A percentile compares a stretch with the other conserved stretches of the same genome.
phyloP scores from a whole-genome alignment of 176 grass and related monocot genomes.

The Miscanthus lutarioriparius region DNA sequence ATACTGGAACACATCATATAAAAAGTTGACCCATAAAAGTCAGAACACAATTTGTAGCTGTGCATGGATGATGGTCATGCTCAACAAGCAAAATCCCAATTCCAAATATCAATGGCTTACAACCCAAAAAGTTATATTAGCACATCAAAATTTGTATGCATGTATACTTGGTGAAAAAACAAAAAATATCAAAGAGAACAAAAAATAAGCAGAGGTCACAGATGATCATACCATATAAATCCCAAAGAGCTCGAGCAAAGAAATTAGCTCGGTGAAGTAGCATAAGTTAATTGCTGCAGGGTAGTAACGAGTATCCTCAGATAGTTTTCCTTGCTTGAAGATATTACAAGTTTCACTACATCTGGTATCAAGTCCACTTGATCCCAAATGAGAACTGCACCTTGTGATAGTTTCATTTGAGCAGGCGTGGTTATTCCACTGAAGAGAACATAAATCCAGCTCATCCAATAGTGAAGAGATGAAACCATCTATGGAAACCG shows the following conservation, averaged over 20 bases:
- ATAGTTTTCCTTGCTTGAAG: conserved; percentile 45
- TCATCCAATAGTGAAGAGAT: conserved; percentile 70
- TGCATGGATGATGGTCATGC: background rate
- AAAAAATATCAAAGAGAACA: conserved; percentile 12
- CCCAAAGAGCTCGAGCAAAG: conserved; percentile 84
- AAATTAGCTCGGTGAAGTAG: conserved; percentile 72
- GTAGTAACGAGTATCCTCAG: conserved; percentile 25
- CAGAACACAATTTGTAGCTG: background rate
- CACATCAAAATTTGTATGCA: conserved; percentile 8
- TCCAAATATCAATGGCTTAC: conserved; percentile 14
- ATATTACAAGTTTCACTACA: conserved; percentile 63
- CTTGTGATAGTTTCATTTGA: conserved; percentile 42
- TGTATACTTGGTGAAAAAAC: background rate
- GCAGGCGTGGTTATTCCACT: conserved; percentile 24
- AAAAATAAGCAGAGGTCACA: conserved; percentile 22
- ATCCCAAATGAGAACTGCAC: conserved; percentile 22
- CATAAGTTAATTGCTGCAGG: conserved; percentile 50
- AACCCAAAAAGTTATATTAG: background rate
- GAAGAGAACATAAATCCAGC: conserved; percentile 48
- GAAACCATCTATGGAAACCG: conserved; percentile 46
- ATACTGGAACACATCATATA: conserved; percentile 1
- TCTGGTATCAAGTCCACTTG: conserved; percentile 35
- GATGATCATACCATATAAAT: conserved; percentile 78
- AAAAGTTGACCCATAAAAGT: conserved; percentile 19
- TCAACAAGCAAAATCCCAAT: conserved; percentile 4